A percentile compares a stretch with the other conserved stretches of the same genome.
phyloP scores from a whole-genome alignment of 345 rosid genomes.

The Orychophragmus violaceus region DNA sequence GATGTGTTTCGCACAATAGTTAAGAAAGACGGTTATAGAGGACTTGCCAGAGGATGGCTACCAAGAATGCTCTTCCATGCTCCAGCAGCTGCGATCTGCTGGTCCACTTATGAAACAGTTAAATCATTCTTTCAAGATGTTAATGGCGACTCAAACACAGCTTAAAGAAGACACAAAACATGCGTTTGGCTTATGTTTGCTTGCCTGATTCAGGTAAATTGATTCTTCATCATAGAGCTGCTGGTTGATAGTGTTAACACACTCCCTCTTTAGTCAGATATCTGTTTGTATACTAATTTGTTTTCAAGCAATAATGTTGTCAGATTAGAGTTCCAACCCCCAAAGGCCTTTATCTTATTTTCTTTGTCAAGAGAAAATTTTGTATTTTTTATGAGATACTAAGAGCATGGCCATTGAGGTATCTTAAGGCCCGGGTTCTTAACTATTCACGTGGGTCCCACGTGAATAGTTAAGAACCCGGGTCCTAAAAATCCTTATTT shows the following conservation, averaged over 20 bases:
- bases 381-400: too few relatives aligned
- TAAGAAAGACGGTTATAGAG: conserved; percentile 76
- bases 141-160: conserved; percentile 34
- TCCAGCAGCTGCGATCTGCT: conserved; percentile 99
- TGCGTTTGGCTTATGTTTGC: background rate
- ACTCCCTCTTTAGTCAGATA: background rate
- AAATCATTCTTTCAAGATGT: conserved; percentile 67
- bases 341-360: background rate
- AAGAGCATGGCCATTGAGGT: too few relatives aligned
- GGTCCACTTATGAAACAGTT: conserved; percentile 85
- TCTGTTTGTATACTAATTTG: conserved; percentile 13
- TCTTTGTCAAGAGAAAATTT: conserved; percentile 12
- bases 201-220: conserved; percentile 22
- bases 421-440: too few relatives aligned
- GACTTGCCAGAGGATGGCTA: conserved; percentile 88
- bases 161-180: conserved; percentile 30
- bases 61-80: conserved; percentile 99
- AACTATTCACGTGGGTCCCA: too few relatives aligned
- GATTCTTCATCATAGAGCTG: conserved; percentile 19
- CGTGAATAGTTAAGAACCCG: too few relatives aligned
- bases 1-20: conserved; percentile 64
- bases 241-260: conserved; percentile 8
- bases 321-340: conserved; percentile 14
- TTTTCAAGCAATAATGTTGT: conserved; percentile 21
- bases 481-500: too few relatives aligned